Evolutionary conservation across 768 basidiomycete species (phyloP), one percentile per base, ranked within the genome.

Genomic region (Phanerochaete sordida): DNA sequence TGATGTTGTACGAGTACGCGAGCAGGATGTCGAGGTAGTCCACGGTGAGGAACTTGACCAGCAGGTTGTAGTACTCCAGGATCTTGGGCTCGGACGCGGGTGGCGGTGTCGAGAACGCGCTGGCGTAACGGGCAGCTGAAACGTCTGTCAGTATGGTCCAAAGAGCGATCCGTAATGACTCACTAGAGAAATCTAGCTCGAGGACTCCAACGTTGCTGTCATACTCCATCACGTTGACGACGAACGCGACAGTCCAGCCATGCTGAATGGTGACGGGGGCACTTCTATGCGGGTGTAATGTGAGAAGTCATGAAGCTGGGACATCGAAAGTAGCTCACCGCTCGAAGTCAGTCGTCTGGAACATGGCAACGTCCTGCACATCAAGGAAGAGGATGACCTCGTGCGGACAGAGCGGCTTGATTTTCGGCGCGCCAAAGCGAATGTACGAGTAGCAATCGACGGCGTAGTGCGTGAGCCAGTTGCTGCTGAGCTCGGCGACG

Each of bases 331-430:
- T n/a, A 4, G 53, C 45, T 28, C 19, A 51, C 60, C 26, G 39
- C 11, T 45, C 37, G 48, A 61, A 61, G 37, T 49, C 37, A 4
- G 19, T 49, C 13, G 31, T 35, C 5, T 56, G 54, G 31, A 52
- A 65, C 16, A 65, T 58, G 15, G 49, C 35, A 28, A 68, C 28
- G 9, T 64, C 59, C 21, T 65, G 48, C 39, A 70, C 45, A 7
- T 61, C 56, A 57, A 69, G 63, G 39, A 52, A 57, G 16, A 70
- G 21, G n/a, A 70, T 57, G 44, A 65, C 66, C 50, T 71, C 70
- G 28, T 63, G 56, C 26, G 59, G 39, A 58, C 70, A 71, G 19
- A 69, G 35, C 3, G 65, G 56, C 19, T 56, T 55, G 47, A 71
- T 56, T 24, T 67, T n/a, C 8, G 66, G 66, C 16, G 64, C 49